Conservation (phyloP, 305 asterid species). For the Rubia balearica region DNA sequence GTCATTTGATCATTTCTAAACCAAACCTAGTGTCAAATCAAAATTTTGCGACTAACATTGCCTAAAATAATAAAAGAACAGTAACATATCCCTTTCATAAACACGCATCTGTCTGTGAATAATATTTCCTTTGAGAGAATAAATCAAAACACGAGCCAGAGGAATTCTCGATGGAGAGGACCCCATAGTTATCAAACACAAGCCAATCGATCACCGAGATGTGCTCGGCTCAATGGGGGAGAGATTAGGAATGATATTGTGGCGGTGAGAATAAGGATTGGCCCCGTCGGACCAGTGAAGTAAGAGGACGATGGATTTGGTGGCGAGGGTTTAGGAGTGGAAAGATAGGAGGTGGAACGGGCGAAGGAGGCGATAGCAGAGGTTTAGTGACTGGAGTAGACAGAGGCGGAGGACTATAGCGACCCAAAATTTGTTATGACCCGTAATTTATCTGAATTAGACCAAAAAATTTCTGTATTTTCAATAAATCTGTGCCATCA, state of each 20-base stretch:
- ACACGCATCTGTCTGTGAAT: constrained; percentile 66
- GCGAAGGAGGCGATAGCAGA: no score
- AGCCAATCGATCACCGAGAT: constrained; percentile 80
- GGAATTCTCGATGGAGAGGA: constrained; percentile 76
- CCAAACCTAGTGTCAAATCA: no score
- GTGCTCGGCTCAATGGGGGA: constrained; percentile 78
- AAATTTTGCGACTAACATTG: no score
- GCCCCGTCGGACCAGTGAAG: constrained; percentile 46
- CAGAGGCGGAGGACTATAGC: no score
- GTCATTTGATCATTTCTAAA: no score
- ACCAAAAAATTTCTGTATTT: no score
- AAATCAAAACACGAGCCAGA: constrained; percentile 47
- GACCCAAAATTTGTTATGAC: no score
- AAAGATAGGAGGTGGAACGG: no score
- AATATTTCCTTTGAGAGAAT: constrained; percentile 55
- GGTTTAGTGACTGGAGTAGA: no score
- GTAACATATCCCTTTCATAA: not conserved
- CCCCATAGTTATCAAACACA: constrained; percentile 57
- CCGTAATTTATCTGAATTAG: no score
- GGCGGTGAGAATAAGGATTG: constrained; percentile 24
- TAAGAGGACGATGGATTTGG: constrained; percentile 53
- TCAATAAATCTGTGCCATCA: no score
- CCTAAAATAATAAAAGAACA: no score
- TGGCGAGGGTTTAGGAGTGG: constrained; percentile 60
- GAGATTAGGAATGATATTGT: constrained; percentile 63